Evolutionary conservation across 2,329 filamentous ascomycete genomes (phyloP).

Genomic region (Blastomyces silverae): DNA sequence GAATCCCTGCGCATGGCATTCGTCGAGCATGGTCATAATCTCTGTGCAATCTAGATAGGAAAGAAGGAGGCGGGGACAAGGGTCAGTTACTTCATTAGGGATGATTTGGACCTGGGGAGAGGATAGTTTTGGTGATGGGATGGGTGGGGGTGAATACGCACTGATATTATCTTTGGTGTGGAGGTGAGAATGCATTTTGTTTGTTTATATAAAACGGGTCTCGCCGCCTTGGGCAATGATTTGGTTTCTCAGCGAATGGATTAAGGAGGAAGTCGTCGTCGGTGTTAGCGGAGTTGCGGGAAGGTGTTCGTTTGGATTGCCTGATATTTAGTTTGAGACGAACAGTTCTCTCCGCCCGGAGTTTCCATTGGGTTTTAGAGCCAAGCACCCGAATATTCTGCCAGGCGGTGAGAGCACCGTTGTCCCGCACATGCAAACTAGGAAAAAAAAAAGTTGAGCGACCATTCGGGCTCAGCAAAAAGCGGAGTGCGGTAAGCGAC

Average conservation of each 20-base stretch:
- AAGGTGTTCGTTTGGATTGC: not conserved
- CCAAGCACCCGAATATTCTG: conserved; percentile 24
- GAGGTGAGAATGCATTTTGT: conserved; percentile 89
- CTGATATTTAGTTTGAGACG: too few relatives aligned
- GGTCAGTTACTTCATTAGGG: conserved; percentile 13
- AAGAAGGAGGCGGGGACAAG: not conserved
- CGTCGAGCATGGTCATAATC: conserved; percentile 86
- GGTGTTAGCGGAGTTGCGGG: not conserved
- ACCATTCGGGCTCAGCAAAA: not conserved
- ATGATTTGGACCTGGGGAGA: conserved; percentile 2
- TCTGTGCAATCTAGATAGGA: conserved; percentile 72
- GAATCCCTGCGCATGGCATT: conserved; percentile 90
- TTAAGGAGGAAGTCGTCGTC: not conserved
- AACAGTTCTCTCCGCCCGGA: too few relatives aligned
- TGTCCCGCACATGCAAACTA: conserved; percentile 12
- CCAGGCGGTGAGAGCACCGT: conserved; percentile 27
- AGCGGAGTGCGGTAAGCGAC: not conserved
- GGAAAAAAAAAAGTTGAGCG: conserved; percentile 9
- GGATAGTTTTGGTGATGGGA: not conserved
- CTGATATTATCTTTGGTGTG: conserved; percentile 88
- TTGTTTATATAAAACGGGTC: not conserved
- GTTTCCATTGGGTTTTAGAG: conserved; percentile 6
- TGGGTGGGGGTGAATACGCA: conserved; percentile 40
- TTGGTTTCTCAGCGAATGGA: not conserved
- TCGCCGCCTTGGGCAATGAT: not conserved